Conservation (phyloP, 331 rosid genomes). For the Quercus phellos region DNA sequence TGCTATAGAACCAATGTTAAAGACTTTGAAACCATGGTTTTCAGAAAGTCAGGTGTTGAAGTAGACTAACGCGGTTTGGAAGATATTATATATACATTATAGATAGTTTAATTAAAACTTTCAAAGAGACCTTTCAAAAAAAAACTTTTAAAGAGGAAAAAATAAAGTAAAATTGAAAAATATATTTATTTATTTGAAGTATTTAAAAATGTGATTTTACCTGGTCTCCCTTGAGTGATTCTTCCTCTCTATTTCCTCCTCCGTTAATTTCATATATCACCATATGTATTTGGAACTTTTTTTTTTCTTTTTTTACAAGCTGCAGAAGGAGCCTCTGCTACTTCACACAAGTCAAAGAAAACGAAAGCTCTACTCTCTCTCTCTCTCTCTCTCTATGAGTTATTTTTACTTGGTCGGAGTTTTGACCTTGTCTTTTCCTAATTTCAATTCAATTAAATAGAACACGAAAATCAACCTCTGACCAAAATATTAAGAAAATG, state of each 20-base stretch:
- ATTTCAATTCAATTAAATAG: neutral
- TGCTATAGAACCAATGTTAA: neutral
- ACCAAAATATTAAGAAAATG: neutral
- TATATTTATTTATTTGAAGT: neutral
- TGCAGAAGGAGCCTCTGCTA: neutral
- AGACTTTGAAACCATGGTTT: constrained; percentile 26
- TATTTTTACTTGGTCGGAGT: constrained; percentile 15
- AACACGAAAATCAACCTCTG: neutral
- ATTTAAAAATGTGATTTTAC: constrained; percentile 11
- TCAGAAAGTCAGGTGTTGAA: constrained; percentile 1
- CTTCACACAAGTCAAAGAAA: constrained; percentile 21
- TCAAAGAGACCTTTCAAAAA: too few species aligned
- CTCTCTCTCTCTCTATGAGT: neutral
- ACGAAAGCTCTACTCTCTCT: neutral
- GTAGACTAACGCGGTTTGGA: constrained; percentile 28
- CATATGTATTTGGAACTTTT: too few species aligned
- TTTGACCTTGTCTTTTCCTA: constrained; percentile 15
- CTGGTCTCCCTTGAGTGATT: constrained; percentile 19
- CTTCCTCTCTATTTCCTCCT: constrained; percentile 37
- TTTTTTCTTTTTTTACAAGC: neutral
- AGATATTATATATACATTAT: neutral
- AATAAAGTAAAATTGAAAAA: neutral
- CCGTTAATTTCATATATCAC: neutral
- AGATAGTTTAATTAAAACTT: too few species aligned
- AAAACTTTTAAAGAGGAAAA: too few species aligned